Evolutionary conservation across 345 rosid genomes (phyloP).

Genomic region (Cardamine chenopodiifolia): DNA sequence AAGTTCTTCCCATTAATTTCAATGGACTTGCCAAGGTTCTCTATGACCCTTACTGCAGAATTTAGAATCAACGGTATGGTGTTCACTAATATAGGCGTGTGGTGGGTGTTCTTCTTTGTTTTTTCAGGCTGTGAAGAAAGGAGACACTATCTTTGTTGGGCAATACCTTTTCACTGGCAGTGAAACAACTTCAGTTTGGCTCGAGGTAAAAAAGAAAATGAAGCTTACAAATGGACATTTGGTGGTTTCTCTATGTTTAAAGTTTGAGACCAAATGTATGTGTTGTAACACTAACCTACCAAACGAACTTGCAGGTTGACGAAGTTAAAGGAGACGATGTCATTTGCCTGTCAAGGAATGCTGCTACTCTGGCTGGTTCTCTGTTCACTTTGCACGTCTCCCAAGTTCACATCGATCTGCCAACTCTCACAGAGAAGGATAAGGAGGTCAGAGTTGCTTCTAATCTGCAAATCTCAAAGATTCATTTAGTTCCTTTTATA

Average conservation of each 20-base stretch:
- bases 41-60: too few species aligned
- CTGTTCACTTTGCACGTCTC: constrained; percentile 85
- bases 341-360: constrained; percentile 78
- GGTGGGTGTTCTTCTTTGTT: background rate
- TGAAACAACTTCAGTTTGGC: constrained; percentile 98
- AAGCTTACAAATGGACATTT: background rate
- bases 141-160: constrained; percentile 94
- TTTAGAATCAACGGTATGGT: too few species aligned
- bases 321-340: constrained; percentile 87
- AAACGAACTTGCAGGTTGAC: constrained; percentile 57
- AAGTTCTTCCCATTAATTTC: constrained; percentile 89
- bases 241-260: background rate
- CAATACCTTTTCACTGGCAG: constrained; percentile 96
- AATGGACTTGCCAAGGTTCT: constrained; percentile 80
- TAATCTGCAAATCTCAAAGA: background rate
- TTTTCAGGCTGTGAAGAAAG: constrained; percentile 77
- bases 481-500: constrained; percentile 11
- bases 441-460: constrained; percentile 63
- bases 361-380: constrained; percentile 87
- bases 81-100: too few species aligned
- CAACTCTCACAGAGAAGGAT: constrained; percentile 86
- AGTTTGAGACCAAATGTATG: too few species aligned
- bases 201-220: constrained; percentile 66
- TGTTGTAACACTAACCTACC: background rate
- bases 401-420: constrained; percentile 84